Evolutionary conservation across 805 yeast genomes (phyloP), one percentile per base, ranked within the genome.

Genomic region (Metschnikowia matae): DNA sequence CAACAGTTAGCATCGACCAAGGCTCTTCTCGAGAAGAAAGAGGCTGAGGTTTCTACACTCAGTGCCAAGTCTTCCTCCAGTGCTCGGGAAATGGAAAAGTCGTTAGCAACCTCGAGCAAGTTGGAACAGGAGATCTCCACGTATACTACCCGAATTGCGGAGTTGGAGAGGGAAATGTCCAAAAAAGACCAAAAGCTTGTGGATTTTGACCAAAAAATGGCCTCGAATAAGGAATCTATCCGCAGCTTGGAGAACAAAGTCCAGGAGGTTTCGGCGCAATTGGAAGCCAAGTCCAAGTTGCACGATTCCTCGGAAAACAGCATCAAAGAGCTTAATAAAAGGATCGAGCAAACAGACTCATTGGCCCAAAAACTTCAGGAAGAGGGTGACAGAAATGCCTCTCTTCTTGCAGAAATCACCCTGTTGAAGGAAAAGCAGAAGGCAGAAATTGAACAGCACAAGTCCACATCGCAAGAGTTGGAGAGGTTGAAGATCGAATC

Each of bases 401-500:
- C 45, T 34, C 17, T 45, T 15, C 35, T 53, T 10, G 43, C 48
- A 7, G 50, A 41, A 3, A 37, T 52, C 10, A 21, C 29, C 4
- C 10, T 23, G 6, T 21, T 49, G 34, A 50, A 48, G 29, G 56
- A 48, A 3, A 33, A 45, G 14, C 52, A 49, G 29, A 20, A 48
- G 2, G 42, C 31, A 4, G 50, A 49, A 15, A 23, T 54, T 4
- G 49, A 49, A 14, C 44, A 49, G 17, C 52, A 51, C 37, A 42
- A 51, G 32, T n/a, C 44, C 15, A 29, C 52, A 1, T 23, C 45
- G 7, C 48, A 46, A 7, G 44, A 46, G 3, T 48, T 56, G 23
- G 55, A 60, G 17, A 55, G 59, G 40, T 45, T 69, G 46, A 65
- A 60, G 45, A 54, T 60, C 3, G 69, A 67, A 20, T 50, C 56